These are phyloP conservation scores for Lasiodiplodia sp. DNA, from an alignment of 2,329 filamentous ascomycete genomes.

Conservation along the genomic window DNA sequence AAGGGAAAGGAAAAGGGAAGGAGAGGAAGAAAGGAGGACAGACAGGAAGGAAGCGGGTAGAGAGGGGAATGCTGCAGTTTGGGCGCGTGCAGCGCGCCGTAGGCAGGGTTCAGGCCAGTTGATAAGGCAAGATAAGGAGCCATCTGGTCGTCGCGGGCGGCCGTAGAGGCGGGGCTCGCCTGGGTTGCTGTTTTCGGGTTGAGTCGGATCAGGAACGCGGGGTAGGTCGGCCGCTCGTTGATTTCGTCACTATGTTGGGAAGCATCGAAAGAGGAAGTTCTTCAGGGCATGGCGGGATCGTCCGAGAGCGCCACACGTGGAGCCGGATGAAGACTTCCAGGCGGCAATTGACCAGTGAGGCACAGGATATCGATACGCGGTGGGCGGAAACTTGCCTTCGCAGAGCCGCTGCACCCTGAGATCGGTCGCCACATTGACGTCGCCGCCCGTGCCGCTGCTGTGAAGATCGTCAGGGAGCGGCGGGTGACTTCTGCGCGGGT, in stretches of 20 bases:
- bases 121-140: constrained; percentile 4
- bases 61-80: neutral
- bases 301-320: neutral
- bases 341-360: neutral
- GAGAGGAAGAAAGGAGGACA: neutral
- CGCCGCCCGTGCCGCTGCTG: no score
- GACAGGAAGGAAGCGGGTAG: constrained; percentile 1
- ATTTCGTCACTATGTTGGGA: neutral
- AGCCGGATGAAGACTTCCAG: constrained; percentile 3
- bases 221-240: no score
- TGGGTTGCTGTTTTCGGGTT: constrained; percentile 7
- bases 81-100: neutral
- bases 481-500: neutral
- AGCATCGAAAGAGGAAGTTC: neutral
- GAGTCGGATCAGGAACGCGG: neutral
- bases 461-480: neutral
- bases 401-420: neutral
- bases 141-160: neutral
- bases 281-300: neutral
- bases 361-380: neutral
- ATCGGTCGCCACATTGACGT: neutral
- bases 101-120: neutral
- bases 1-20: constrained; percentile 1
- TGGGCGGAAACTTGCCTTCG: neutral
- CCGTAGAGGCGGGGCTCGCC: constrained; percentile 16